Percentiles rank a stretch among this genome's conserved stretches.
Evolutionary conservation across 140 eudicot genomes (phyloP).

Genomic region (Senecio squalidus): DNA sequence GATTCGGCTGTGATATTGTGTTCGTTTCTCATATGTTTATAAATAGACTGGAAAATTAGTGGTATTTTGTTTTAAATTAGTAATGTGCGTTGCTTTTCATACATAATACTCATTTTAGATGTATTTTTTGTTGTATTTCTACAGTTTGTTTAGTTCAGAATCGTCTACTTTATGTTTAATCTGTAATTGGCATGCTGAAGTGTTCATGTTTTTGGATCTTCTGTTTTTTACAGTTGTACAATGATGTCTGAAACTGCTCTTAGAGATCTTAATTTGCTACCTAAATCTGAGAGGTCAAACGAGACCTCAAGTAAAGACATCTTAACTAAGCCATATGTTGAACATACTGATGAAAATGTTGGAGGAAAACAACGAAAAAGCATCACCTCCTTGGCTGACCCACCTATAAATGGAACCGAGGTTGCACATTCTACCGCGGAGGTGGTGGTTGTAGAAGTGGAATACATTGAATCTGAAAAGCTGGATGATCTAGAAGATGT

Average conservation of each 20-base stretch:
- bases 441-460: slow-evolving; percentile 57
- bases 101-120: too few relatives aligned
- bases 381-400: slow-evolving; percentile 27
- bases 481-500: slow-evolving; percentile 69
- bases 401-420: slow-evolving; percentile 29
- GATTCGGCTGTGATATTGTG: background rate
- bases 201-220: slow-evolving; percentile 3
- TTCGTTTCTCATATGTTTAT: background rate
- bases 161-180: background rate
- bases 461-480: slow-evolving; percentile 77
- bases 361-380: slow-evolving; percentile 36
- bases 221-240: slow-evolving; percentile 14
- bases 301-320: slow-evolving; percentile 49
- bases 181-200: background rate
- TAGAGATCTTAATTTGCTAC: slow-evolving; percentile 42
- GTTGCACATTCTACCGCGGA: slow-evolving; percentile 32
- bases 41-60: background rate
- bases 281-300: slow-evolving; percentile 47
- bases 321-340: slow-evolving; percentile 33
- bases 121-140: too few relatives aligned
- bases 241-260: slow-evolving; percentile 57
- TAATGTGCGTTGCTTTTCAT: too few relatives aligned
- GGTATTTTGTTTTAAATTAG: too few relatives aligned
- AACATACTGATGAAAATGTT: slow-evolving; percentile 28
- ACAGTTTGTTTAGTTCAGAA: too few relatives aligned